Evolutionary conservation across 257 asterid genomes (phyloP).

Genomic region (Solanum pennellii): DNA sequence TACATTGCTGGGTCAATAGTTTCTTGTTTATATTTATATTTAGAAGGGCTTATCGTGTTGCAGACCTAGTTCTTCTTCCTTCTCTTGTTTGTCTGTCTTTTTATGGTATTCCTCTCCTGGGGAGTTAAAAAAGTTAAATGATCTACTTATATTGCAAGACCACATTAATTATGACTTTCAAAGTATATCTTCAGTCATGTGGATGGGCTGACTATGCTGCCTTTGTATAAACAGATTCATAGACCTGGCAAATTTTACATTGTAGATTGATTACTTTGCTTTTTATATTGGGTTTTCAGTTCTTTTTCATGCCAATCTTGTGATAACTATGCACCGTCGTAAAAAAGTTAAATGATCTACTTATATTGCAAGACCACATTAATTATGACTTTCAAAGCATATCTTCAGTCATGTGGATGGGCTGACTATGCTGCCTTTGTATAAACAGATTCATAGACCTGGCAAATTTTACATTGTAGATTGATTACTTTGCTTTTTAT

Average conservation of each 20-base stretch:
- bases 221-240: background rate
- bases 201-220: background rate
- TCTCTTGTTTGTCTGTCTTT: background rate
- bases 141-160: background rate
- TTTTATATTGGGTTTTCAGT: background rate
- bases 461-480: background rate
- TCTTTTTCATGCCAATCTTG: background rate
- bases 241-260: background rate
- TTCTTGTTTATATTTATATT: background rate
- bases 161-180: background rate
- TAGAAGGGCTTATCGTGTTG: background rate
- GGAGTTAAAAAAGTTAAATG: background rate
- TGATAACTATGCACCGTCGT: background rate
- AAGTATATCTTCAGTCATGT: background rate
- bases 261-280: background rate
- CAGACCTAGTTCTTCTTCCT: background rate
- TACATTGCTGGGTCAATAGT: background rate
- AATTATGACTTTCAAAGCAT: background rate
- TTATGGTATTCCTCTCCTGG: background rate
- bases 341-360: background rate
- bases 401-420: background rate
- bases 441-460: background rate
- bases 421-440: background rate
- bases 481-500: background rate
- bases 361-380: background rate